Percentiles rank a stretch among this genome's conserved stretches.
Evolutionary conservation across 257 asterid species (phyloP).

Genomic region (Mentha longifolia): DNA sequence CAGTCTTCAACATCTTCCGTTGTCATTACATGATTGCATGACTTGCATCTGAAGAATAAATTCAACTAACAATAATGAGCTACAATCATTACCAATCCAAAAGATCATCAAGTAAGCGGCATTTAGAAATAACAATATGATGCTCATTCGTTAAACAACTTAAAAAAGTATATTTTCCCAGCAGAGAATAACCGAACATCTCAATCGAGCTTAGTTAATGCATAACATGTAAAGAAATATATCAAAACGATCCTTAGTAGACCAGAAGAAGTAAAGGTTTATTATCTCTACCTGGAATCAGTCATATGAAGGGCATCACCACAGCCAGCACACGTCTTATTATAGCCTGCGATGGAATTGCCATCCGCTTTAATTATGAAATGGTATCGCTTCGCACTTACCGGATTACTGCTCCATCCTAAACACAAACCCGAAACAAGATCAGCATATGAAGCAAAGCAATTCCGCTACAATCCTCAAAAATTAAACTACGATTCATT

Average conservation of each 20-base stretch:
- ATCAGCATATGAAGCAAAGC: slow-evolving; percentile 4
- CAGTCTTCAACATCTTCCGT: slow-evolving; percentile 90
- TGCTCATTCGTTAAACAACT: neutral
- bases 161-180: no score
- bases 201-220: neutral
- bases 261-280: neutral
- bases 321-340: slow-evolving; percentile 79
- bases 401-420: slow-evolving; percentile 98
- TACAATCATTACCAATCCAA: neutral
- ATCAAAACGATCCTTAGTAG: neutral
- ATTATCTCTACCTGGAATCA: slow-evolving; percentile 67
- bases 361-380: slow-evolving; percentile 93
- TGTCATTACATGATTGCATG: slow-evolving; percentile 82
- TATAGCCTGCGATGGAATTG: slow-evolving; percentile 71
- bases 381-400: slow-evolving; percentile 88
- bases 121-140: neutral
- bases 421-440: slow-evolving; percentile 21
- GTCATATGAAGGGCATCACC: slow-evolving; percentile 70
- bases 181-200: neutral
- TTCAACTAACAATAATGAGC: neutral
- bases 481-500: neutral
- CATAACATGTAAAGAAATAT: neutral
- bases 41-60: slow-evolving; percentile 63
- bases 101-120: neutral
- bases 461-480: neutral